Evolutionary conservation across 2,329 filamentous ascomycete species (phyloP), one percentile per base, ranked within the genome.

Genomic region (Stemphylium vesicarium): DNA sequence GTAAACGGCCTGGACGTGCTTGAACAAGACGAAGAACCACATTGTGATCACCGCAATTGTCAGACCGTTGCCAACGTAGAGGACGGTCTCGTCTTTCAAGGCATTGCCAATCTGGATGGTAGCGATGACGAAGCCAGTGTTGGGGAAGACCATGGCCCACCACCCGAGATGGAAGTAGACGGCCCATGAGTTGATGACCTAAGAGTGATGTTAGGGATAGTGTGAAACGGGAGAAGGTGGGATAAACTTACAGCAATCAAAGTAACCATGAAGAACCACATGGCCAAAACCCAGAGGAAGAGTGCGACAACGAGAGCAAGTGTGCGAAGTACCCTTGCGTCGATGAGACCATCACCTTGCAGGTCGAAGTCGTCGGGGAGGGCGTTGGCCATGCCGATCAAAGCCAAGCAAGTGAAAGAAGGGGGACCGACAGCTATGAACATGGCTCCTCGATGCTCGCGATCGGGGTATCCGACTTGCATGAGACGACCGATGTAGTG

Each of bases 371-470:
- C 76, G 5, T 70, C 62, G 0, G 64, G 77, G 0, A 87, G 71
- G 8, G 81, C 80, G 40, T 82, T 79, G 0, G 87, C 82, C 82
- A 91, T 88, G 42, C 88, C 88, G 33, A 91, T 84, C 36, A 91
- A 79, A 0, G 88, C 88, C 12, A 91, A 77, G 1, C 85, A 85
- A 0, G 88, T 91, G 77, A 90, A 91, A 1, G 86, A 83, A 0
- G 88, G 88, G 1, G 89, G 88, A 0, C 89, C 89, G n/a, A 91
- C 88, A 56, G 86, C 88, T 78, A 92, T 90, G 78, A 90, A 91
- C 70, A 92, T 83, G 0, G 85, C 88, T 0, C 88, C 86, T 45
- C 88, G 79, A 57, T 88, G 85, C 65, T 89, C 85, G 7, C 84
- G 79, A 60, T 79, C 74, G 0, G 88, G 88, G 13, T 90, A 80